phyloP scores from a whole-genome alignment of 768 basidiomycete species.

The Kwoniella botswanensis region DNA sequence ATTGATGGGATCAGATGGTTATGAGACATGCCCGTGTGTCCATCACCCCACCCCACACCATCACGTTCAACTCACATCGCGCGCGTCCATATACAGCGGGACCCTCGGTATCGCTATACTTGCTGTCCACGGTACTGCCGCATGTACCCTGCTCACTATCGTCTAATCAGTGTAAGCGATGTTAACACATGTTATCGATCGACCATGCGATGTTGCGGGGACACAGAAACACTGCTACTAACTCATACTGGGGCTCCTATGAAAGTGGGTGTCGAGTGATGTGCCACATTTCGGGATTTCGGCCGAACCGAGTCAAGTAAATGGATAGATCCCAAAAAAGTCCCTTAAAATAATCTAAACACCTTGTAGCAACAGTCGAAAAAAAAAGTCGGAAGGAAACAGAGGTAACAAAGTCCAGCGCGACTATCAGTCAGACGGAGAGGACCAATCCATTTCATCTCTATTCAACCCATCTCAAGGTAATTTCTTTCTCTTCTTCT shows the following conservation, averaged over 20 bases:
- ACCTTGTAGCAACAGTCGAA: neutral
- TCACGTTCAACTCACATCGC: too few relatives aligned
- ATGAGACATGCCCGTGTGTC: neutral
- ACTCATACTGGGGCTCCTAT: neutral
- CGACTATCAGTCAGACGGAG: constrained; percentile 5
- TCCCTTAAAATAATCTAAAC: constrained; percentile 3
- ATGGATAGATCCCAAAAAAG: neutral
- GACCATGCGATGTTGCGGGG: neutral
- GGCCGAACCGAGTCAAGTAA: constrained; percentile 23
- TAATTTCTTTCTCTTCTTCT: neutral
- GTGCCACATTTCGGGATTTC: constrained; percentile 28
- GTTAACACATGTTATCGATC: neutral
- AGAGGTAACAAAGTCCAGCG: constrained; percentile 15
- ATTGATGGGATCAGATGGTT: neutral
- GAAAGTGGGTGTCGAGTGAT: neutral
- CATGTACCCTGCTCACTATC: neutral
- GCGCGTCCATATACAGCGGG: too few relatives aligned
- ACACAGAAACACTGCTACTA: neutral
- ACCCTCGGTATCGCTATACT: neutral
- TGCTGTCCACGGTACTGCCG: neutral
- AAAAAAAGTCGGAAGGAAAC: neutral
- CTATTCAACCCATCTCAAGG: constrained; percentile 4
- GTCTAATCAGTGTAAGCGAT: neutral
- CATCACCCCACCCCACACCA: too few relatives aligned
- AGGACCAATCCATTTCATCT: constrained; percentile 3